Percentiles rank a stretch among this genome's conserved stretches.
These are phyloP conservation scores for Punica granatum DNA, from an alignment of 345 rosid genomes.

Conservation along the genomic window DNA sequence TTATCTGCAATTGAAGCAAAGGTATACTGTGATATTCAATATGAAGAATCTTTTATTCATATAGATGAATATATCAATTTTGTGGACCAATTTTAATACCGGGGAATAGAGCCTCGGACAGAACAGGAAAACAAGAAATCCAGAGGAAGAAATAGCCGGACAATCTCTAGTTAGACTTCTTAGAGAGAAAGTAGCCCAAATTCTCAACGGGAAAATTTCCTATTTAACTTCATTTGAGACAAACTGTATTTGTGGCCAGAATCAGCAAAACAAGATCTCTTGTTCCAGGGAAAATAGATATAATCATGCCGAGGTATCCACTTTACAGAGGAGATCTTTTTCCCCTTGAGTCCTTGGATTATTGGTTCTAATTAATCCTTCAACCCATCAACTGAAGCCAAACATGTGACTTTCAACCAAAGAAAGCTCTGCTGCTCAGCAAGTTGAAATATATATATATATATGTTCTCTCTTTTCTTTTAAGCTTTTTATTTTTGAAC, in stretches of 20 bases:
- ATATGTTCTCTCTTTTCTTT: too few relatives aligned
- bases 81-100: not conserved
- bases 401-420: not conserved
- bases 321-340: not conserved
- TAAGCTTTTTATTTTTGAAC: too few relatives aligned
- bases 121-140: not conserved
- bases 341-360: too few relatives aligned
- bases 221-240: too few relatives aligned
- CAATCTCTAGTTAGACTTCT: not conserved
- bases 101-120: not conserved
- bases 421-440: not conserved
- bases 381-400: not conserved
- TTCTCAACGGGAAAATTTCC: too few relatives aligned
- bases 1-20: conserved; percentile 70
- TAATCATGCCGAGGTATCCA: not conserved
- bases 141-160: too few relatives aligned
- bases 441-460: too few relatives aligned
- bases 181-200: not conserved
- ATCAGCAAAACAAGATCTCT: too few relatives aligned
- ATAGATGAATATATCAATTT: not conserved
- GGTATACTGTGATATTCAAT: conserved; percentile 29
- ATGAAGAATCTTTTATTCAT: not conserved
- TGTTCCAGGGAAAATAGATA: too few relatives aligned
- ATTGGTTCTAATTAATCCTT: too few relatives aligned
- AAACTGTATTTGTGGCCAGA: too few relatives aligned